Base-by-base conservation (phyloP, 2,329 filamentous ascomycete genomes). In the Pseudogymnoascus sp. region DNA sequence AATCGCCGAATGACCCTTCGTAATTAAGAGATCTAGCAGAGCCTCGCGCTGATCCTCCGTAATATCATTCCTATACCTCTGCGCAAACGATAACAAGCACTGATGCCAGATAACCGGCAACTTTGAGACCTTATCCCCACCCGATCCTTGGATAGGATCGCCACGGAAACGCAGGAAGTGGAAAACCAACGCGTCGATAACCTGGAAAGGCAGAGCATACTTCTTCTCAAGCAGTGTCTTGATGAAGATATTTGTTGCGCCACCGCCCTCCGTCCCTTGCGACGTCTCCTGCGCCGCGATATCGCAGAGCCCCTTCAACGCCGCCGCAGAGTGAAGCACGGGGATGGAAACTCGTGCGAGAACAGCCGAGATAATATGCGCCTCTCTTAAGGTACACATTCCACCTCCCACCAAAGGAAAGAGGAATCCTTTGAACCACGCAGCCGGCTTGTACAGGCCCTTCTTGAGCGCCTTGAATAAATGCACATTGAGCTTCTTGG, bases 41-140 rank as follows among this genome's bases (percentile, higher is more conserved):
- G 92, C 90, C 77, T 99, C 93, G 69, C 93, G 82, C 79, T 96
- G 93, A 69, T 97, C 93, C 75, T 97, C 93, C 1, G 92, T 96
- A 69, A 97, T 93, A 75, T 97, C 93, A 69, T 97, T 96, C 72
- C 92, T 88, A 78, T 97, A 99, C 63, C 93, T 83, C 77, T 97
- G 90, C 25, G 95, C 92, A 77, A 99, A 99, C 1, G 91, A 89
- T 62, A 99, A 78, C 31, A 99, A 80, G 70, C 89, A 92, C 78
- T 97, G 93, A 75, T 99, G 95, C 92, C 93, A 99, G 63, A 99
- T 86, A 6, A 99, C 92, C 0, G 96, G 95, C 67, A 97, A 75
- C 73, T 89, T 91, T 72, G 82, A 79, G 59, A 84, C 82, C n/a
- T 79, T 79, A 16, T 76, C 77, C 64, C 67, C 76, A 64, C 71